A percentile compares a stretch with the other conserved stretches of the same genome.
Evolutionary conservation across 2,329 filamentous ascomycete genomes (phyloP).

Genomic region (Microdochium bolleyi): DNA sequence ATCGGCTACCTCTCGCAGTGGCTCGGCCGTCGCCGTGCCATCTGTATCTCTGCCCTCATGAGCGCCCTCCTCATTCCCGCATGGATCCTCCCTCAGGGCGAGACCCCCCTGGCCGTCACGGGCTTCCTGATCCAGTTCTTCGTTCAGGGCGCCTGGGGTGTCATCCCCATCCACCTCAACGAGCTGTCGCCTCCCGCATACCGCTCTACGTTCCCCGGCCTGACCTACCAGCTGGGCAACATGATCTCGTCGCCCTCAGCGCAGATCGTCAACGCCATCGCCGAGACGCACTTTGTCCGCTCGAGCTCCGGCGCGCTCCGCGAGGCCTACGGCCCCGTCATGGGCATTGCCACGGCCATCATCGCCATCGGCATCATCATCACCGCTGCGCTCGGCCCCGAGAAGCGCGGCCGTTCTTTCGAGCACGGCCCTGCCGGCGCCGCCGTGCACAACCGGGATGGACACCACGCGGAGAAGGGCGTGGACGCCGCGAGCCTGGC

Average conservation of each 20-base stretch:
- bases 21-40: conserved; percentile 63
- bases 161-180: conserved; percentile 66
- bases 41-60: conserved; percentile 51
- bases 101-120: conserved; percentile 50
- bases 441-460: conserved; percentile 12
- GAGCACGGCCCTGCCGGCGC: conserved; percentile 49
- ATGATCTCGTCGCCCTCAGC: conserved; percentile 66
- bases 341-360: conserved; percentile 71
- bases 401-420: conserved; percentile 65
- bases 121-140: conserved; percentile 67
- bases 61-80: conserved; percentile 58
- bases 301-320: conserved; percentile 46
- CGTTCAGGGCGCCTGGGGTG: conserved; percentile 58
- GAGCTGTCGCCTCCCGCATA: conserved; percentile 65
- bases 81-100: conserved; percentile 59
- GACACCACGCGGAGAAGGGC: conserved; percentile 16
- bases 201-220: conserved; percentile 62
- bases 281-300: conserved; percentile 53
- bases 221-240: conserved; percentile 69
- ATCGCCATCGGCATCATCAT: conserved; percentile 62
- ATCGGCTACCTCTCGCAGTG: conserved; percentile 71
- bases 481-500: conserved; percentile 28
- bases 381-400: conserved; percentile 63
- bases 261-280: conserved; percentile 70
- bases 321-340: conserved; percentile 65